Percentiles rank a stretch among this genome's conserved stretches.
Conservation (phyloP, 2,329 filamentous ascomycete species). For the Aspergillus calidoustus region DNA sequence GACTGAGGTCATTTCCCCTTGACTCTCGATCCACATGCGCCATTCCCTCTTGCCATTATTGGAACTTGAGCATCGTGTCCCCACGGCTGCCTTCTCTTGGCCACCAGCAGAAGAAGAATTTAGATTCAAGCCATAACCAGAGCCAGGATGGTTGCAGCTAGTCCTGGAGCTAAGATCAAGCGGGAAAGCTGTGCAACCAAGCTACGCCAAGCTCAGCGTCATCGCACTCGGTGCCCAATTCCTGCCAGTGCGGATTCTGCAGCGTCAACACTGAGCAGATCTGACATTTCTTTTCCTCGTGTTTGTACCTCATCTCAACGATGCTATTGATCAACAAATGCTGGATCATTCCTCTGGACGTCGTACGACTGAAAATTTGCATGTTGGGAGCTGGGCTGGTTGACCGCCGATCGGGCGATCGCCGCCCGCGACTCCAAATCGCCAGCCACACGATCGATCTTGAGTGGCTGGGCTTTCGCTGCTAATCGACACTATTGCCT, state of each 20-base stretch:
- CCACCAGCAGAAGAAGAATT: not conserved
- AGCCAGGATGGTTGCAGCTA: not conserved
- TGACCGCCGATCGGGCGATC: not conserved
- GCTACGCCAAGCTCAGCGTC: conserved; percentile 6
- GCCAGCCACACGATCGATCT: not conserved
- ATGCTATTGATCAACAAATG: not conserved
- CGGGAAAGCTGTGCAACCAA: not conserved
- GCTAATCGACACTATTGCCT: not conserved
- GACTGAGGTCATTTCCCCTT: not conserved
- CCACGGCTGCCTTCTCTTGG: not conserved
- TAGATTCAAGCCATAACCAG: not conserved
- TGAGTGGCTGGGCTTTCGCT: not conserved
- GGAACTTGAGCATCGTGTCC: not conserved
- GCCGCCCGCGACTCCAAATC: not conserved
- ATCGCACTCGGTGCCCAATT: not conserved
- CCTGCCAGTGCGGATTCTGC: not conserved
- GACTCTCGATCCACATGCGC: not conserved
- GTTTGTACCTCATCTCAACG: not conserved
- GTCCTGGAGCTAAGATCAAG: not conserved
- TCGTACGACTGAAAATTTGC: not conserved
- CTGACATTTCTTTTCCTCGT: not conserved
- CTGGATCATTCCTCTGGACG: too few species aligned
- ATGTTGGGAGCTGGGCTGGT: not conserved
- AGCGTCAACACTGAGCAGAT: not conserved
- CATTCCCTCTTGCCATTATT: not conserved